phyloP scores from a whole-genome alignment of 2,329 filamentous ascomycete genomes.

The Plectosphaerella sp. region DNA sequence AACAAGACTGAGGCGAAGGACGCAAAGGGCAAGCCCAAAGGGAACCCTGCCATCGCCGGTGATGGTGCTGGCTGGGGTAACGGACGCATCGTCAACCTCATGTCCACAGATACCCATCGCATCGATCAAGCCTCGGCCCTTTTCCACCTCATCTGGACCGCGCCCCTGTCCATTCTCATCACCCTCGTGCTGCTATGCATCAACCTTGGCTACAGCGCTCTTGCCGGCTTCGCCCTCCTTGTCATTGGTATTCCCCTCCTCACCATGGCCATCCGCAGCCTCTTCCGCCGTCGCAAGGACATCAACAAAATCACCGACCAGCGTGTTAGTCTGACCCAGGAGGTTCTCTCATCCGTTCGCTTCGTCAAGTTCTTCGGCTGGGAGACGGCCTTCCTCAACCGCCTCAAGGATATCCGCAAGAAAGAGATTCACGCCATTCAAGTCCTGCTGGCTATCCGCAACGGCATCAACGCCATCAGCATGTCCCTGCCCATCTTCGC shows the following conservation, averaged over 20 bases:
- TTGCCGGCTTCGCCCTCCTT: conserved; percentile 82
- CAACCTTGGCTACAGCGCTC: conserved; percentile 85
- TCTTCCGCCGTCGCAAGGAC: conserved; percentile 68
- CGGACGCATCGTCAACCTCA: conserved; percentile 84
- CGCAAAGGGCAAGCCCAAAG: conserved; percentile 21
- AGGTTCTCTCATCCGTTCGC: conserved; percentile 83
- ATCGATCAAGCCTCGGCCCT: conserved; percentile 83
- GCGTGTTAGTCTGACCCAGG: conserved; percentile 84
- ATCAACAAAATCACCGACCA: conserved; percentile 97
- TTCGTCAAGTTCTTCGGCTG: conserved; percentile 98
- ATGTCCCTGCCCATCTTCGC: conserved; percentile 89
- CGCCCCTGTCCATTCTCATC: conserved; percentile 72
- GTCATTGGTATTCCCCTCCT: conserved; percentile 74
- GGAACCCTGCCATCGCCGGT: conserved; percentile 47
- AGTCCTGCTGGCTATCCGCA: conserved; percentile 74
- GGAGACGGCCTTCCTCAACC: conserved; percentile 80
- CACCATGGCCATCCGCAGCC: conserved; percentile 68
- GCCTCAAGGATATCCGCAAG: conserved; percentile 68
- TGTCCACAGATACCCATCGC: conserved; percentile 93
- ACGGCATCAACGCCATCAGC: conserved; percentile 78
- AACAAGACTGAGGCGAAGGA: conserved; percentile 30
- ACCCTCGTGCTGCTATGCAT: conserved; percentile 77
- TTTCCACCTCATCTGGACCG: conserved; percentile 89
- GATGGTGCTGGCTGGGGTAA: conserved; percentile 88
- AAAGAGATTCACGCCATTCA: conserved; percentile 83